phyloP scores from a whole-genome alignment of 2,329 filamentous ascomycete genomes.

The Colletotrichum simmondsii region DNA sequence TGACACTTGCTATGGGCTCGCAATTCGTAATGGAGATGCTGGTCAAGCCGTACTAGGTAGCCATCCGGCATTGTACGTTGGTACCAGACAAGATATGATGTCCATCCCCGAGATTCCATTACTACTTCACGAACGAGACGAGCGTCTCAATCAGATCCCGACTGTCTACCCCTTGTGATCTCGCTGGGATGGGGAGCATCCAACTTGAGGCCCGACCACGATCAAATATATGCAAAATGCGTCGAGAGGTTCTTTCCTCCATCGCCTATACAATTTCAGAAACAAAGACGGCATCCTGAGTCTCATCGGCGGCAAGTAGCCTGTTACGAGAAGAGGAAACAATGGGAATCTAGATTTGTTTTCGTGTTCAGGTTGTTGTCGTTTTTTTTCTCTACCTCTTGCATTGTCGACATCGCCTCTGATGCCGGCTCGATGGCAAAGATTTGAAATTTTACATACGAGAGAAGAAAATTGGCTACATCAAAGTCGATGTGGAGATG shows the following conservation, averaged over 20 bases:
- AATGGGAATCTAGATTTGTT: neutral
- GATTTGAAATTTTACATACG: neutral
- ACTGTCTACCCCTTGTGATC: neutral
- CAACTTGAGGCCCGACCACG: neutral
- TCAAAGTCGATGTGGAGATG: neutral
- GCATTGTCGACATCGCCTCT: neutral
- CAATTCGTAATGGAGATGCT: neutral
- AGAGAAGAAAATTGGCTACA: neutral
- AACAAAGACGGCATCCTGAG: neutral
- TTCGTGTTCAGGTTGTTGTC: neutral
- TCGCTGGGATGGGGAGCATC: neutral
- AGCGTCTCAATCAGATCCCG: neutral
- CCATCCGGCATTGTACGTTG: neutral
- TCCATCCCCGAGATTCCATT: neutral
- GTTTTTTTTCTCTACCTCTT: neutral
- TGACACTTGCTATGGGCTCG: no score
- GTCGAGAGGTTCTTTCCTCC: neutral
- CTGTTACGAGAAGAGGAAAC: neutral
- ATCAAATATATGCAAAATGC: neutral
- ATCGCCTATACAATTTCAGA: neutral
- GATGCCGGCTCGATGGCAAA: neutral
- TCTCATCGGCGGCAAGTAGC: neutral
- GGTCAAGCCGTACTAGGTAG: neutral
- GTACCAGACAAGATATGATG: neutral
- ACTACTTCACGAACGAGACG: neutral